Evolutionary conservation across 441 rosid species (phyloP).

Genomic region (Brassica balearica): DNA sequence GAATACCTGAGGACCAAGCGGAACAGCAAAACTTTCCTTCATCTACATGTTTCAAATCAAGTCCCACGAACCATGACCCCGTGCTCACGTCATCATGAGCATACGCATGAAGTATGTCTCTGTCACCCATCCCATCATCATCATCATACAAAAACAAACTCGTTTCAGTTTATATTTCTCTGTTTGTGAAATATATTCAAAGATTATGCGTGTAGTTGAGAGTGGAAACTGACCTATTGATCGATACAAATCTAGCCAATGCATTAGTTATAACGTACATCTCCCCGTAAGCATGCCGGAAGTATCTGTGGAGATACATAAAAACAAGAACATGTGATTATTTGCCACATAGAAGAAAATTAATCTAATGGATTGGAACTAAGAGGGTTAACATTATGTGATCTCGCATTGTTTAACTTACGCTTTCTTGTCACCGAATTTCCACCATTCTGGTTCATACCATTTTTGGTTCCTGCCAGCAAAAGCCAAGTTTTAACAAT

Average conservation of each 20-base stretch:
- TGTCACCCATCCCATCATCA: constrained; percentile 42
- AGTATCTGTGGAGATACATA: constrained; percentile 65
- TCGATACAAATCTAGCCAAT: constrained; percentile 75
- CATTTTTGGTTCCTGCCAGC: constrained; percentile 81
- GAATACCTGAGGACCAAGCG: constrained; percentile 89
- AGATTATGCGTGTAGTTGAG: neutral
- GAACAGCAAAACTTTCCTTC: constrained; percentile 95
- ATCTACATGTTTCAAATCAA: constrained; percentile 77
- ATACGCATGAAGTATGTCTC: constrained; percentile 76
- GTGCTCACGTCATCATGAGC: constrained; percentile 91
- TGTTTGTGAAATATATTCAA: neutral
- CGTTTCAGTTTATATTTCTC: constrained; percentile 3
- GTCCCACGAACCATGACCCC: constrained; percentile 97
- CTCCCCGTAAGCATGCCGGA: constrained; percentile 96
- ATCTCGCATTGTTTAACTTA: constrained; percentile 49
- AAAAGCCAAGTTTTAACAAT: constrained; percentile 11
- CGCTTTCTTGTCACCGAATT: constrained; percentile 94
- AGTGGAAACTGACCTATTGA: constrained; percentile 69
- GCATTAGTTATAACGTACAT: constrained; percentile 77
- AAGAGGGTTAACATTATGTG: neutral
- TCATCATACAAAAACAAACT: constrained; percentile 26
- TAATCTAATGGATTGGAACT: neutral
- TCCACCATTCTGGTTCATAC: constrained; percentile 99
- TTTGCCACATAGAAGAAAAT: neutral
- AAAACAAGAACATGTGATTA: constrained; percentile 18